Conservation (phyloP, 164 flowering plant genomes). For the Vitis cinerea region DNA sequence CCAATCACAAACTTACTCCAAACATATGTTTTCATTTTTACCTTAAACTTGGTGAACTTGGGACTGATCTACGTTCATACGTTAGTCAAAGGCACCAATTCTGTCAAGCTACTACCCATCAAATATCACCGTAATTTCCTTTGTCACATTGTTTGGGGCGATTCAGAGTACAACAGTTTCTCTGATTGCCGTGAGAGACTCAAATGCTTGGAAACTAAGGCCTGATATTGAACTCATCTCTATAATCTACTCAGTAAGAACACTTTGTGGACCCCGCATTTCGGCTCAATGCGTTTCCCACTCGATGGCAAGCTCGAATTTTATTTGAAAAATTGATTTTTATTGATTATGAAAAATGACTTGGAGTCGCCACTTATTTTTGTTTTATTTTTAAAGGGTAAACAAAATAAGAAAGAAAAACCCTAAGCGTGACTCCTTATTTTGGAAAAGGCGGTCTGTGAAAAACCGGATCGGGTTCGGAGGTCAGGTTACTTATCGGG, state of each 20-base stretch:
- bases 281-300: too few species aligned
- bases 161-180: slow-evolving; percentile 41
- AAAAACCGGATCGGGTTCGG: too few species aligned
- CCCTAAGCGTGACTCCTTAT: too few species aligned
- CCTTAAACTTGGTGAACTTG: not conserved
- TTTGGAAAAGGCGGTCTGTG: too few species aligned
- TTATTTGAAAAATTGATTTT: too few species aligned
- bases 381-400: too few species aligned
- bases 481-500: too few species aligned
- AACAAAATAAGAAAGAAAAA: too few species aligned
- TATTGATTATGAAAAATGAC: too few species aligned
- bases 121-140: slow-evolving; percentile 32
- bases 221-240: slow-evolving; percentile 30
- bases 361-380: too few species aligned
- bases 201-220: slow-evolving; percentile 38
- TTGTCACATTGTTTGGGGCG: slow-evolving; percentile 45
- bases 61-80: not conserved
- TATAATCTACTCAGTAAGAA: slow-evolving; percentile 38
- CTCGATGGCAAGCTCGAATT: too few species aligned
- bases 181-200: slow-evolving; percentile 33
- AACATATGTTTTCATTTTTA: not conserved
- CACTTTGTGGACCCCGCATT: too few species aligned
- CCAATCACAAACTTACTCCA: slow-evolving; percentile 2
- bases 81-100: slow-evolving; percentile 34
- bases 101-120: slow-evolving; percentile 37